Evolutionary conservation across 208 protist genomes (phyloP).

Genomic region (Phytomonas serpens): DNA sequence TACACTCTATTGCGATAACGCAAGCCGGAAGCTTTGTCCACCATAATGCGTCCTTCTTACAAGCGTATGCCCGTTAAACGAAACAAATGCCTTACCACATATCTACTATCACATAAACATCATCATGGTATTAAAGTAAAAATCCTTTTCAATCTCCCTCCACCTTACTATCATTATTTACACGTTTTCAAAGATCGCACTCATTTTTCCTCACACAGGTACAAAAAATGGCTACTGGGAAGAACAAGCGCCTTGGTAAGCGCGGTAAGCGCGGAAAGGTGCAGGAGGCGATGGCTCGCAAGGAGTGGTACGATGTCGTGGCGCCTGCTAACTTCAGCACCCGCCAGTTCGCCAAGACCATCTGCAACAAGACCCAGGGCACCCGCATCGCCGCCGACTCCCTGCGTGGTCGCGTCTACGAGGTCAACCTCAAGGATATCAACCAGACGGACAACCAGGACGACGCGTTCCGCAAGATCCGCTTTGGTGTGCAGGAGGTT

Average conservation of each 20-base stretch:
- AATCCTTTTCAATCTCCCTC: neutral
- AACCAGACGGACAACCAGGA: conserved; percentile 79
- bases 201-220: conserved; percentile 4
- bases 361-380: conserved; percentile 96
- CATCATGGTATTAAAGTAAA: neutral
- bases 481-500: conserved; percentile 96
- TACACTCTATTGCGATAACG: neutral
- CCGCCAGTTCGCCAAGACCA: conserved; percentile 95
- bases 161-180: neutral
- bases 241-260: conserved; percentile 95
- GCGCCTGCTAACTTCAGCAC: conserved; percentile 95
- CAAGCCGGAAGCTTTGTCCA: neutral
- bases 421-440: conserved; percentile 96
- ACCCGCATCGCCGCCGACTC: conserved; percentile 92
- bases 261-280: conserved; percentile 91
- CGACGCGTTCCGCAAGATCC: conserved; percentile 95
- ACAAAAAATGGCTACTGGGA: conserved; percentile 87
- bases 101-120: neutral
- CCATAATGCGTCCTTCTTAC: neutral
- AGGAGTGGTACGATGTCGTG: conserved; percentile 99
- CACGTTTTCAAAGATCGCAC: conserved; percentile 8
- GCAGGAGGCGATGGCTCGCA: conserved; percentile 96
- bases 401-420: conserved; percentile 96
- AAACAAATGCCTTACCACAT: neutral
- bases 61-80: neutral